phyloP scores from a whole-genome alignment of 1,284 basidiomycete genomes.

The Veloboletus limbatus region DNA sequence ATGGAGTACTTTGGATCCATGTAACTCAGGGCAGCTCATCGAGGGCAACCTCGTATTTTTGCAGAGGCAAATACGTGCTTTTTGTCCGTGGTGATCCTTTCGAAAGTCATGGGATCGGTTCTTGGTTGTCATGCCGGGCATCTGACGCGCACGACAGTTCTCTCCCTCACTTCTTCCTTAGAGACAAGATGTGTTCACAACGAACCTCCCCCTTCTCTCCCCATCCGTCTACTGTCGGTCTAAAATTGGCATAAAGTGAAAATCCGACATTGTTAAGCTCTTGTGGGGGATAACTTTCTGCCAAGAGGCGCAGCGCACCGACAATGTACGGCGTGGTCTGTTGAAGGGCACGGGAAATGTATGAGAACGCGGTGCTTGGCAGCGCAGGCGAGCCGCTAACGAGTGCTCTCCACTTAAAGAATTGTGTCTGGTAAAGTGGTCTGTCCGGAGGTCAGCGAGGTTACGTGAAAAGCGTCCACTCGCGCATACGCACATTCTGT shows the following conservation, averaged over 20 bases:
- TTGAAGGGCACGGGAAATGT: conserved; percentile 77
- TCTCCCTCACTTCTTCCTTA: conserved; percentile 40
- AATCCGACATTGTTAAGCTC: conserved; percentile 73
- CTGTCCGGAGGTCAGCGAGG: conserved; percentile 39
- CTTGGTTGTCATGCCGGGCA: background rate
- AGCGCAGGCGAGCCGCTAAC: conserved; percentile 67
- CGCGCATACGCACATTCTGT: conserved; percentile 49
- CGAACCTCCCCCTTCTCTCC: conserved; percentile 67
- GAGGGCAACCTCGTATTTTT: no score
- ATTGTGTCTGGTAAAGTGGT: conserved; percentile 74
- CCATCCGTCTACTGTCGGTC: conserved; percentile 72
- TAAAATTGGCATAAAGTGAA: conserved; percentile 73
- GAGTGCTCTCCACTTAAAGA: conserved; percentile 79
- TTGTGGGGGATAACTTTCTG: conserved; percentile 59
- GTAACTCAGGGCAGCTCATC: conserved; percentile 35
- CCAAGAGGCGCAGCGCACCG: conserved; percentile 80
- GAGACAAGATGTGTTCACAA: conserved; percentile 57
- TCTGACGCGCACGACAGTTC: background rate
- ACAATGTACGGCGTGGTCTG: conserved; percentile 74
- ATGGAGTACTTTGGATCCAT: background rate
- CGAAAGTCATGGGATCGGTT: background rate
- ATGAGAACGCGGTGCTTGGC: conserved; percentile 75
- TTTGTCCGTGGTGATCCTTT: conserved; percentile 30
- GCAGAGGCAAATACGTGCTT: conserved; percentile 38
- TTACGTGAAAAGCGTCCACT: conserved; percentile 3